These are phyloP conservation scores for Cryptosporidium felis DNA, from an alignment of 169 alveolate species.

Conservation along the genomic window DNA sequence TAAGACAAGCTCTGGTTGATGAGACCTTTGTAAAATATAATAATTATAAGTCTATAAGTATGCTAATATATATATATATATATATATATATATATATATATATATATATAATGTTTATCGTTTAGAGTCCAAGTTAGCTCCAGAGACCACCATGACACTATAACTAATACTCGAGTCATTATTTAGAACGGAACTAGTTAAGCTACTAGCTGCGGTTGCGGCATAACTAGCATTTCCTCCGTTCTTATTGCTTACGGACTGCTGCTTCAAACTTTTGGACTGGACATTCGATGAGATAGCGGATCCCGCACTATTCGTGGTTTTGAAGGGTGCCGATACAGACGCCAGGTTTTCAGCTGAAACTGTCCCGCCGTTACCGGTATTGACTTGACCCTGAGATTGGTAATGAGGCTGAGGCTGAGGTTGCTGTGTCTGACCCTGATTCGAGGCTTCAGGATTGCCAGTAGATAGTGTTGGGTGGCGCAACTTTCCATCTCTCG, in stretches of 20 bases:
- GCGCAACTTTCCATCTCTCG: slow-evolving; percentile 63
- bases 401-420: slow-evolving; percentile 9
- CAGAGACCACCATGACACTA: slow-evolving; percentile 68
- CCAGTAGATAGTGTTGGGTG: slow-evolving; percentile 59
- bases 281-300: slow-evolving; percentile 1
- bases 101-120: not conserved
- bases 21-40: not conserved
- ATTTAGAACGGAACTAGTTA: slow-evolving; percentile 32
- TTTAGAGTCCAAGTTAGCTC: slow-evolving; percentile 66
- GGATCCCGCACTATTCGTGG: slow-evolving; percentile 3
- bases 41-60: not conserved
- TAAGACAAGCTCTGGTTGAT: too few relatives aligned
- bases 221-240: slow-evolving; percentile 57
- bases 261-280: slow-evolving; percentile 15
- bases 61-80: not conserved
- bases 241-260: not conserved
- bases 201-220: slow-evolving; percentile 65
- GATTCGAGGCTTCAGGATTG: not conserved
- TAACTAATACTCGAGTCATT: slow-evolving; percentile 54
- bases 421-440: not conserved
- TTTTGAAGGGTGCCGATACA: not conserved
- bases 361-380: not conserved
- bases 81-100: not conserved
- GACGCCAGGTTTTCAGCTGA: not conserved
- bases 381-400: not conserved